These are phyloP conservation scores for Apophysomyces elegans DNA, from an alignment of 371 early-diverging fungal genomes.

Conservation along the genomic window DNA sequence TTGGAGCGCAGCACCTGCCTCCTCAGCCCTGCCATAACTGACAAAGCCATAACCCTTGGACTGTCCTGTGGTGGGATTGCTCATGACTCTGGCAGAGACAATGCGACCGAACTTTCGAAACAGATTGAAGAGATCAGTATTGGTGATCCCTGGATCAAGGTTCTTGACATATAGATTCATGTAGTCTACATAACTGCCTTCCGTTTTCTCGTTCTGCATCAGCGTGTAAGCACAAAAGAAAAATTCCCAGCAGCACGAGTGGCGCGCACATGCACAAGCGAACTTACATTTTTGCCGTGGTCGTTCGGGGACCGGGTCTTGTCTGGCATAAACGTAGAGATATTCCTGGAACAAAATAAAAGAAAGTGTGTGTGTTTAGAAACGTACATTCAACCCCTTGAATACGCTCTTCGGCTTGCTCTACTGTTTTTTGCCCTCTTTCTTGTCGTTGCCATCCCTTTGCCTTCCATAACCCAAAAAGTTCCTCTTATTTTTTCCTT, in stretches of 20 bases:
- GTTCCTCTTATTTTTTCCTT: not conserved
- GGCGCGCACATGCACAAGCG: constrained; percentile 7
- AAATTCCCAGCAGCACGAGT: not conserved
- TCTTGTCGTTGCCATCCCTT: not conserved
- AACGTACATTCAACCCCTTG: not conserved
- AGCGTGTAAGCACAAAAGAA: not conserved
- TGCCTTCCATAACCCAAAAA: not conserved
- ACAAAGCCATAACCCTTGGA: constrained; percentile 53
- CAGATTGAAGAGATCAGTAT: constrained; percentile 39
- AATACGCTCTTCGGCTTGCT: not conserved
- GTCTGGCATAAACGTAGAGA: constrained; percentile 6
- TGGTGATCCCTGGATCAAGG: constrained; percentile 37
- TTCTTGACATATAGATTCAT: constrained; percentile 49
- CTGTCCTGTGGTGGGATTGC: constrained; percentile 41
- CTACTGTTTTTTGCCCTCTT: not conserved
- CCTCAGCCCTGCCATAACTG: constrained; percentile 43
- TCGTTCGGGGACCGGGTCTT: constrained; percentile 7
- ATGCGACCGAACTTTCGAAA: constrained; percentile 47
- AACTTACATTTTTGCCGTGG: constrained; percentile 7
- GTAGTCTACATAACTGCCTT: constrained; percentile 22
- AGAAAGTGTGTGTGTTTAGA: too few relatives aligned
- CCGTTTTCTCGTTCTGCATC: constrained; percentile 11
- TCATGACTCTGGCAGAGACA: constrained; percentile 46
- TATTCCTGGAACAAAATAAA: not conserved
- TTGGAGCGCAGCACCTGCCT: constrained; percentile 43